phyloP scores from a whole-genome alignment of 1,284 basidiomycete genomes.

The Trichosporon sp. region DNA sequence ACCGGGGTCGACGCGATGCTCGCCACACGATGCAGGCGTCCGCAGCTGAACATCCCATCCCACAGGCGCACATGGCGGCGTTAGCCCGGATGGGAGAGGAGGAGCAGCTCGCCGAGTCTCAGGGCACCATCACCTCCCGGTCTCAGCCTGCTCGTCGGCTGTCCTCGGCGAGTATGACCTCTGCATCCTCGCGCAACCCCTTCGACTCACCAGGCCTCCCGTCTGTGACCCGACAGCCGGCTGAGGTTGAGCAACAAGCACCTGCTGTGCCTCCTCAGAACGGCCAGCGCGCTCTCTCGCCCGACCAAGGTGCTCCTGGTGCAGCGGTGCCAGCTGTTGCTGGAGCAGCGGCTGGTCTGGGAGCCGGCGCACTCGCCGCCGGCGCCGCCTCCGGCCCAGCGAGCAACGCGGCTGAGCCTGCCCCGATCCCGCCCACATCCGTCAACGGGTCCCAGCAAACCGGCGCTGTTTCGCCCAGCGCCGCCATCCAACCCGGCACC shows the following conservation, averaged over 20 bases:
- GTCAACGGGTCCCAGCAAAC: not conserved
- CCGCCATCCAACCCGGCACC: not conserved
- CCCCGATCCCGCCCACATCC: not conserved
- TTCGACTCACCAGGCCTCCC: slow-evolving; percentile 39
- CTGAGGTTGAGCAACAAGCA: too few relatives aligned
- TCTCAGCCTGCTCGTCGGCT: slow-evolving; percentile 7
- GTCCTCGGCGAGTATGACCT: not conserved
- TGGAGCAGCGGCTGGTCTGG: not conserved
- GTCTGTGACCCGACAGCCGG: not conserved
- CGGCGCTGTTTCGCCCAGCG: not conserved
- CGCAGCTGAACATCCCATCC: slow-evolving; percentile 7
- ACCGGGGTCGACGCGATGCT: slow-evolving; percentile 52
- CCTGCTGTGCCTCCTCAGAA: not conserved
- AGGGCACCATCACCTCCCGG: not conserved
- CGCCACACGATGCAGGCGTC: slow-evolving; percentile 49
- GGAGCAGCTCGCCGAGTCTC: slow-evolving; percentile 9
- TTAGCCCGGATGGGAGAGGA: slow-evolving; percentile 10
- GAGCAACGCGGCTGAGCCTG: not conserved
- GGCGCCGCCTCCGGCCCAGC: not conserved
- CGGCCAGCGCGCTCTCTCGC: not conserved
- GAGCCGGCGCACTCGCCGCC: not conserved
- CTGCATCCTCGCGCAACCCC: slow-evolving; percentile 37
- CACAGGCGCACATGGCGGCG: slow-evolving; percentile 8
- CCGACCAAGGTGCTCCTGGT: not conserved
- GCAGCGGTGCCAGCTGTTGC: slow-evolving; percentile 5